These are phyloP conservation scores for Aurantiochytrium sp. DNA, from an alignment of 108 stramenopile genomes.

Conservation along the genomic window DNA sequence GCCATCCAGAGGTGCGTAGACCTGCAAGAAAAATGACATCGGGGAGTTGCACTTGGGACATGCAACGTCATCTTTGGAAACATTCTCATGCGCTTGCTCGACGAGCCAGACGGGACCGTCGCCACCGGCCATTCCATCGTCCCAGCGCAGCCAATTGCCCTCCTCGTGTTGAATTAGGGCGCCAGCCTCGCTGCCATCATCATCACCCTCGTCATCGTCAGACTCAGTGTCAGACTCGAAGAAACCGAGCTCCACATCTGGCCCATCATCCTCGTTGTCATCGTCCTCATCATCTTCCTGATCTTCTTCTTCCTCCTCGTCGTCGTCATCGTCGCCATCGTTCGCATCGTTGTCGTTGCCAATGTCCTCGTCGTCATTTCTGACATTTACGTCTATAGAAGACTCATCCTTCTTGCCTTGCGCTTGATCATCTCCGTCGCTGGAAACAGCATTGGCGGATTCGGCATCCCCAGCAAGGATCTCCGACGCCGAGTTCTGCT, in stretches of 20 bases:
- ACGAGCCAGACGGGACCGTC: background rate
- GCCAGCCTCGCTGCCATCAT: background rate
- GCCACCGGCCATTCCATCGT: background rate
- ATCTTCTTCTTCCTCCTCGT: background rate
- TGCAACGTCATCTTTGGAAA: background rate
- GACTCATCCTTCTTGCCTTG: background rate
- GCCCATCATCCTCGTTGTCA: background rate
- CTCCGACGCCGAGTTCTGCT: too few species aligned
- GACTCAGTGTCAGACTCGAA: background rate
- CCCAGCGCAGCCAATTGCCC: background rate
- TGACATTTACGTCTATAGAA: background rate
- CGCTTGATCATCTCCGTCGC: too few species aligned
- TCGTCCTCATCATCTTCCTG: background rate
- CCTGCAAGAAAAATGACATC: constrained; percentile 2
- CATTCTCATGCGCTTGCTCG: background rate
- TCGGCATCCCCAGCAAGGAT: too few species aligned
- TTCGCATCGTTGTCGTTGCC: background rate
- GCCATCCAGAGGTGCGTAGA: constrained; percentile 3
- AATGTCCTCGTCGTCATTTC: background rate
- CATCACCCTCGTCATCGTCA: background rate
- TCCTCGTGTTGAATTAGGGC: background rate
- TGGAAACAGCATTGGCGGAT: too few species aligned
- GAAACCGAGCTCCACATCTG: background rate
- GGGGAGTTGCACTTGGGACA: background rate
- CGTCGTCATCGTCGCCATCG: background rate